These are phyloP conservation scores for Sesbania bispinosa DNA, from an alignment of 306 rosid genomes.

Conservation along the genomic window DNA sequence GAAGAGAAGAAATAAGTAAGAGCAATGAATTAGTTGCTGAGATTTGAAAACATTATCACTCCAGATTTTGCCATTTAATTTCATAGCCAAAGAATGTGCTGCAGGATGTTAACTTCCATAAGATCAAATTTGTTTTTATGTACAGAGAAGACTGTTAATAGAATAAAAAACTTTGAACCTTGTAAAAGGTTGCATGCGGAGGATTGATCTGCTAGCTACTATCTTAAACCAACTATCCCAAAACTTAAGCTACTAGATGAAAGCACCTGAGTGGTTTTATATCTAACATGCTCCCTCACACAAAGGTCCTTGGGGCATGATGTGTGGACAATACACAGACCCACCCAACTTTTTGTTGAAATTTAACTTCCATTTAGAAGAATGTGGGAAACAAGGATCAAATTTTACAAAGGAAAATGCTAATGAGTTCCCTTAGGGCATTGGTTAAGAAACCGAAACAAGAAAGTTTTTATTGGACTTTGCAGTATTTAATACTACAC, in stretches of 20 bases:
- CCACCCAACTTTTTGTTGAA: not conserved
- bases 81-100: not conserved
- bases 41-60: conserved; percentile 2
- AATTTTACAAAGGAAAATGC: too few relatives aligned
- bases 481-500: too few relatives aligned
- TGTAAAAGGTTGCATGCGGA: not conserved
- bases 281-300: not conserved
- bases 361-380: not conserved
- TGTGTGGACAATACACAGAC: not conserved
- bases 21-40: not conserved
- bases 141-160: not conserved
- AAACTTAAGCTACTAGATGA: not conserved
- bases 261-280: not conserved
- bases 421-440: too few relatives aligned
- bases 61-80: not conserved
- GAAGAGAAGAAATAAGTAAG: not conserved
- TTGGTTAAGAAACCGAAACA: too few relatives aligned
- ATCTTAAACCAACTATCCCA: not conserved
- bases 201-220: not conserved
- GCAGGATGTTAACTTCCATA: not conserved
- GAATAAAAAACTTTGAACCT: not conserved
- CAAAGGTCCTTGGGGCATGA: not conserved
- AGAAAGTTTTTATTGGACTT: too few relatives aligned
- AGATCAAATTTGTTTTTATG: not conserved
- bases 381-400: not conserved